phyloP scores from a whole-genome alignment of 2,329 filamentous ascomycete species.

The Fusarium aywerte region DNA sequence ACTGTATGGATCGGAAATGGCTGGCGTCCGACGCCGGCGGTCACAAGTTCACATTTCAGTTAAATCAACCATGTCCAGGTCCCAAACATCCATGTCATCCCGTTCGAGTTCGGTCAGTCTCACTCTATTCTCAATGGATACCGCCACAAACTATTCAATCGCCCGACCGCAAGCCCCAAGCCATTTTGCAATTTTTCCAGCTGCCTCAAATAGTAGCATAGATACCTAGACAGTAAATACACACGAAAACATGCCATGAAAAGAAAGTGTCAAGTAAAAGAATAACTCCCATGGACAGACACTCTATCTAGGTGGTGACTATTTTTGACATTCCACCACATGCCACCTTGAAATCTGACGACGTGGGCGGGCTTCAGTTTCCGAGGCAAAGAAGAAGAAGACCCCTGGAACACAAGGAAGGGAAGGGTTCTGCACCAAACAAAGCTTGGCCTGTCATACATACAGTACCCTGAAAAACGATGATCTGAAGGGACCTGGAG shows the following conservation, averaged over 20 bases:
- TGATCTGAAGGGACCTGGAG: slow-evolving; percentile 21
- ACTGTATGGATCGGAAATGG: slow-evolving; percentile 24
- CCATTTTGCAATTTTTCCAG: slow-evolving; percentile 17
- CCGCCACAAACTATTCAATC: slow-evolving; percentile 33
- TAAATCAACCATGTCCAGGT: slow-evolving; percentile 26
- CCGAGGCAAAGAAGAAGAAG: slow-evolving; percentile 26
- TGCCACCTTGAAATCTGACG: slow-evolving; percentile 20
- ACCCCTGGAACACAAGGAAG: slow-evolving; percentile 35
- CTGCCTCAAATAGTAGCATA: slow-evolving; percentile 5
- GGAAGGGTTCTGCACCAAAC: slow-evolving; percentile 19
- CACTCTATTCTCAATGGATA: slow-evolving; percentile 25
- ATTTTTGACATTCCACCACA: slow-evolving; percentile 24
- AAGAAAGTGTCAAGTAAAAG: not conserved
- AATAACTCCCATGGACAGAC: slow-evolving; percentile 2
- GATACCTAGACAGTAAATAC: not conserved
- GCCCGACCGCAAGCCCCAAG: slow-evolving; percentile 19
- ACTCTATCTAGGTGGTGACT: not conserved
- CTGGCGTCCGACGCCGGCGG: slow-evolving; percentile 41
- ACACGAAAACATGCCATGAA: not conserved
- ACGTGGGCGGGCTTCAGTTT: slow-evolving; percentile 22
- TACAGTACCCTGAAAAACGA: slow-evolving; percentile 31
- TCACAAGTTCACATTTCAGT: slow-evolving; percentile 42
- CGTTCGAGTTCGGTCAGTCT: slow-evolving; percentile 26
- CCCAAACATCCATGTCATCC: slow-evolving; percentile 20
- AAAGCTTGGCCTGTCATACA: slow-evolving; percentile 17